These are phyloP conservation scores for Ottelia alismoides DNA, from an alignment of 106 monocot species.

Conservation along the genomic window DNA sequence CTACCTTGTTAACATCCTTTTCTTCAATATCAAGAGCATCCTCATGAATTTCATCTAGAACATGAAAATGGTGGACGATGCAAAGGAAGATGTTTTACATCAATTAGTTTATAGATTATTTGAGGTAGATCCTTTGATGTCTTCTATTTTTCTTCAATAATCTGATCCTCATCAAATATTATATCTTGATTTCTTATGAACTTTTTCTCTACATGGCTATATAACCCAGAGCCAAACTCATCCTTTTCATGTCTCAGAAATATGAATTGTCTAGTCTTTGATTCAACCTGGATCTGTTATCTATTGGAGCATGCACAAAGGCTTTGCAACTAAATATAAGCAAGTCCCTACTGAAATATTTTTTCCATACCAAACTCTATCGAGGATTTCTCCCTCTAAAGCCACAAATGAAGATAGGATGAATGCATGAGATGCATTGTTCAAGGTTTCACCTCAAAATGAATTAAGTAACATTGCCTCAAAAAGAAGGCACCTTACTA, in stretches of 20 bases:
- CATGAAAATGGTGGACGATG: too few relatives aligned
- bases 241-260: conserved; percentile 1
- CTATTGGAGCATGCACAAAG: conserved; percentile 1
- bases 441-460: conserved; percentile 5
- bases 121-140: too few relatives aligned
- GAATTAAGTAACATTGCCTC: background rate
- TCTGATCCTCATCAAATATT: conserved; percentile 3
- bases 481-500: background rate
- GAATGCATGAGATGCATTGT: background rate
- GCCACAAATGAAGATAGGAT: background rate
- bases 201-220: background rate
- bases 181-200: background rate
- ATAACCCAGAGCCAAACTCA: conserved; percentile 2
- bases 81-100: too few relatives aligned
- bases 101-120: too few relatives aligned
- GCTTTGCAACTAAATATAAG: too few relatives aligned
- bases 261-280: background rate
- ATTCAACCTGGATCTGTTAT: conserved; percentile 3
- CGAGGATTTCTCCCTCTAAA: background rate
- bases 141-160: background rate
- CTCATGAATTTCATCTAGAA: too few relatives aligned
- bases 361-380: background rate
- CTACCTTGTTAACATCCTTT: too few relatives aligned
- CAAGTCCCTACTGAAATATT: background rate
- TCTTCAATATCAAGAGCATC: too few relatives aligned